Conservation (phyloP, 495 filamentous ascomycete species). For the Letharia lupina region DNA sequence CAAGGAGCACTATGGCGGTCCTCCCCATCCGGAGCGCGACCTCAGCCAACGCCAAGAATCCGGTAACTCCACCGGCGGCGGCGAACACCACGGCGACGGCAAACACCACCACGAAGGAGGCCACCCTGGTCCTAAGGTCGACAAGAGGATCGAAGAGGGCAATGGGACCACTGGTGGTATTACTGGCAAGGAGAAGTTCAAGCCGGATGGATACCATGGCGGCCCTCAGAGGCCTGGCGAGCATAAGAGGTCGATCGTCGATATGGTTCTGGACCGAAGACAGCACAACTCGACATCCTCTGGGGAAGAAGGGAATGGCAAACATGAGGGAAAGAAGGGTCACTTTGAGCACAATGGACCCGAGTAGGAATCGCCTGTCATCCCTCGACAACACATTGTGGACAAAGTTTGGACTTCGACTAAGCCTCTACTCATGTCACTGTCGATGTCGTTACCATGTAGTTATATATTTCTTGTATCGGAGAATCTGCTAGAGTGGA, state of each 20-base stretch:
- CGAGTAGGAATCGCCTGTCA: neutral
- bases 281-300: neutral
- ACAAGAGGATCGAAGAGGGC: neutral
- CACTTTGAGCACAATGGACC: neutral
- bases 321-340: neutral
- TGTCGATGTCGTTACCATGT: neutral
- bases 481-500: too few relatives aligned
- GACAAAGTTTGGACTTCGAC: neutral
- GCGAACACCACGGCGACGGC: neutral
- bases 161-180: neutral
- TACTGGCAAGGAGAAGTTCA: neutral
- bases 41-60: neutral
- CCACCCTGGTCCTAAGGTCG: neutral
- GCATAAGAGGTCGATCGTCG: neutral
- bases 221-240: neutral
- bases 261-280: neutral
- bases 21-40: neutral
- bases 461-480: neutral
- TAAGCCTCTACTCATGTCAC: neutral
- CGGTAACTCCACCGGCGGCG: neutral
- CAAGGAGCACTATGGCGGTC: too few relatives aligned
- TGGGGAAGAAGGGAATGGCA: neutral
- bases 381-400: too few relatives aligned
- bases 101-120: neutral
- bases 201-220: neutral